A percentile compares a stretch with the other conserved stretches of the same genome.
These are phyloP conservation scores for Pseudocercospora vitis DNA, from an alignment of 2,329 filamentous ascomycete genomes.

Conservation along the genomic window DNA sequence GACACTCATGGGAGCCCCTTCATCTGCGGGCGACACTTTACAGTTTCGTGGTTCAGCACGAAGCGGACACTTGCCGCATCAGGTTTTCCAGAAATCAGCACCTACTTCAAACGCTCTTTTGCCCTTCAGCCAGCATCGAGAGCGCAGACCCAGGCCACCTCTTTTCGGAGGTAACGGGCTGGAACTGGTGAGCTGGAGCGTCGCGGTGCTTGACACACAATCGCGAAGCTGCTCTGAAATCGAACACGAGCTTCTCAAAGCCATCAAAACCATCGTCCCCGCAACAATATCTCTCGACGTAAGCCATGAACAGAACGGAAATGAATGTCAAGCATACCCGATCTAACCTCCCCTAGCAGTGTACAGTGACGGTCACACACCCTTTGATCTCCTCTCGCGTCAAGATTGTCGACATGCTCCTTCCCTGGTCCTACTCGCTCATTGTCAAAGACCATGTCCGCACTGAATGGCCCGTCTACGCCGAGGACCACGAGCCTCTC, in stretches of 20 bases:
- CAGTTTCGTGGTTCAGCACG: slow-evolving; percentile 1
- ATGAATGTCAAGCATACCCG: neutral
- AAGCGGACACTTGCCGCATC: slow-evolving; percentile 1
- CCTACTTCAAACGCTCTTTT: neutral
- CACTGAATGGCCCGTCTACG: neutral
- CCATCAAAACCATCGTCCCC: neutral
- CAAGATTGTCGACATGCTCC: neutral
- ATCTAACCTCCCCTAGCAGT: neutral
- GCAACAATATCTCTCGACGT: neutral
- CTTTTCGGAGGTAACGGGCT: neutral
- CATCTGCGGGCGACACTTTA: neutral
- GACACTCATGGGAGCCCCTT: neutral
- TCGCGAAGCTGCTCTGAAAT: neutral
- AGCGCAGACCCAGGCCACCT: neutral
- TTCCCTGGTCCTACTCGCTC: neutral
- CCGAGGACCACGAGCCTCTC: neutral
- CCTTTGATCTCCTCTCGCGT: neutral
- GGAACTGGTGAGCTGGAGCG: slow-evolving; percentile 1
- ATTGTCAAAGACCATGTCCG: slow-evolving; percentile 1
- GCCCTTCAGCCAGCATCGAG: neutral
- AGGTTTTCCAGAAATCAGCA: slow-evolving; percentile 1
- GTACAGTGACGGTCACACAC: slow-evolving; percentile 1
- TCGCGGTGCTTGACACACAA: neutral
- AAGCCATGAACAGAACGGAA: neutral
- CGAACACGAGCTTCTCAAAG: slow-evolving; percentile 3